Evolutionary conservation across 352 stramenopile genomes (phyloP).

Genomic region (Pythium grandisporangium): DNA sequence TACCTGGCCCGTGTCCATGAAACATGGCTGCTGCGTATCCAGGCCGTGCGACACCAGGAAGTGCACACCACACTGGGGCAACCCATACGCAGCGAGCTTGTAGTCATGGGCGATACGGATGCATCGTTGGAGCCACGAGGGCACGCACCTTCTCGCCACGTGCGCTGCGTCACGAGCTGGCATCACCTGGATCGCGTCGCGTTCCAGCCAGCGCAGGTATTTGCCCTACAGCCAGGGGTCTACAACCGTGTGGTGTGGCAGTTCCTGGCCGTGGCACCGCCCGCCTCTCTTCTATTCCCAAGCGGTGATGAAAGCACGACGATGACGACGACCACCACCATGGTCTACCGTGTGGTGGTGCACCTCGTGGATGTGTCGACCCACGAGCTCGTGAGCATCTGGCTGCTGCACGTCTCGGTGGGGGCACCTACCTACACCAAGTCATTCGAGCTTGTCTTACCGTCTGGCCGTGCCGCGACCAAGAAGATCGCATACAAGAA

Average conservation of each 20-base stretch:
- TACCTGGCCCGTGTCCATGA: conserved; percentile 74
- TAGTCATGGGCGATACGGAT: conserved; percentile 88
- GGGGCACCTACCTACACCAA: conserved; percentile 83
- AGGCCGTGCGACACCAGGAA: conserved; percentile 75
- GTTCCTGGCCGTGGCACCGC: conserved; percentile 54
- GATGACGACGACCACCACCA: no score
- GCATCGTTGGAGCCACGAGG: no score
- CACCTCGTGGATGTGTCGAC: conserved; percentile 88
- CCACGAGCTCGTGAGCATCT: conserved; percentile 85
- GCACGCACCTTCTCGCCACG: conserved; percentile 10
- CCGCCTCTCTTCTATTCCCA: no score
- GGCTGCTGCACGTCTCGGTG: conserved; percentile 77
- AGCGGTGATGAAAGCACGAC: no score
- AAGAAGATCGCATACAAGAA: conserved; percentile 94
- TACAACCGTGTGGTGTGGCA: conserved; percentile 87
- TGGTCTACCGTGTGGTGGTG: conserved; percentile 37
- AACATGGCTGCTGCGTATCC: conserved; percentile 77
- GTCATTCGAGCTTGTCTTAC: conserved; percentile 85
- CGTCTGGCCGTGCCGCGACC: conserved; percentile 39
- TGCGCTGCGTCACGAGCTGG: conserved; percentile 45
- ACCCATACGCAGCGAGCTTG: conserved; percentile 74
- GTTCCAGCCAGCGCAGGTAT: conserved; percentile 76
- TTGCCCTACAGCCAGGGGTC: conserved; percentile 82
- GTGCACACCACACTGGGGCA: conserved; percentile 84
- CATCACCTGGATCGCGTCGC: conserved; percentile 27